phyloP scores from a whole-genome alignment of 2,329 filamentous ascomycete genomes.

The Ascochyta viciae-villosae region DNA sequence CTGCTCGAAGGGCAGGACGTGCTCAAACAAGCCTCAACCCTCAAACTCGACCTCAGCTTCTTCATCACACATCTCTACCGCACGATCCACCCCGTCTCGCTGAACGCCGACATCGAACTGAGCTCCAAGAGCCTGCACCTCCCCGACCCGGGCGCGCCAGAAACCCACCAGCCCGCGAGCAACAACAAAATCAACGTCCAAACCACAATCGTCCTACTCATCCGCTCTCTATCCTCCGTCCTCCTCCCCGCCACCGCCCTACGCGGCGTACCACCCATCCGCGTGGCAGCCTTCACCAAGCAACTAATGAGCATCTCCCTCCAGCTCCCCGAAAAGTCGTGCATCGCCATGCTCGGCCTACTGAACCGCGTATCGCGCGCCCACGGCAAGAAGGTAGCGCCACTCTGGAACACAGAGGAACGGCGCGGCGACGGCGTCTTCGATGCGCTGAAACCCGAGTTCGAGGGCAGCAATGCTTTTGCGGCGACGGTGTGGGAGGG shows the following conservation, averaged over 20 bases:
- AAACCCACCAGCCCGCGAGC: constrained; percentile 49
- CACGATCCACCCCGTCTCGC: constrained; percentile 77
- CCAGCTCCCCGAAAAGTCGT: constrained; percentile 89
- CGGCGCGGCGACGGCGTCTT: constrained; percentile 88
- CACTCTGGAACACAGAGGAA: constrained; percentile 96
- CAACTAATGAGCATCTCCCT: constrained; percentile 82
- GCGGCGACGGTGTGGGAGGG: constrained; percentile 93
- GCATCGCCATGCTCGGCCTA: constrained; percentile 78
- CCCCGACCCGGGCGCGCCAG: constrained; percentile 65
- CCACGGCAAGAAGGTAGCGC: constrained; percentile 80
- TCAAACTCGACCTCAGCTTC: constrained; percentile 91
- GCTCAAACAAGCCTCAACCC: constrained; percentile 78
- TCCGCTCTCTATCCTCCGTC: constrained; percentile 83
- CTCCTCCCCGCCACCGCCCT: constrained; percentile 78
- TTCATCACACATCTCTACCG: constrained; percentile 95
- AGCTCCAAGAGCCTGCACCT: constrained; percentile 76
- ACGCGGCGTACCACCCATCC: constrained; percentile 77
- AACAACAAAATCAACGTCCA: constrained; percentile 87
- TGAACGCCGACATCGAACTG: constrained; percentile 87
- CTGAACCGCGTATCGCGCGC: constrained; percentile 79
- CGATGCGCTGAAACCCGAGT: constrained; percentile 70
- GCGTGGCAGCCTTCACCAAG: constrained; percentile 92
- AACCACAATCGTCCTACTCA: constrained; percentile 89
- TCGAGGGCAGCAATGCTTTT: constrained; percentile 90
- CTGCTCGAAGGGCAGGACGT: constrained; percentile 93